Conservation (phyloP, 495 filamentous ascomycete genomes). For the Tuber indicum region DNA sequence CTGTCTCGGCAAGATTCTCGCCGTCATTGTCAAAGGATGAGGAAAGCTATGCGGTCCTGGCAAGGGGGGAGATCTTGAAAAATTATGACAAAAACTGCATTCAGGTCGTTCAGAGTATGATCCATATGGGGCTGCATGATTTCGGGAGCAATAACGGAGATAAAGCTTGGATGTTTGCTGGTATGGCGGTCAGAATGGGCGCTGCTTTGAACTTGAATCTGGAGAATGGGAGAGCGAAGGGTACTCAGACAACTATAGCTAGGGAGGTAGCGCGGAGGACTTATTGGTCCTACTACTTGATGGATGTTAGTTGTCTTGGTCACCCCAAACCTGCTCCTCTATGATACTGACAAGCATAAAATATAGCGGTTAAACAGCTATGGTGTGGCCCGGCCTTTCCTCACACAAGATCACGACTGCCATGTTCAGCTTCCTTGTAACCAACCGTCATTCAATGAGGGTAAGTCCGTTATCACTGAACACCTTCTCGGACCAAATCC, state of each 20-base stretch:
- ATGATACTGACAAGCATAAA: conserved; percentile 11
- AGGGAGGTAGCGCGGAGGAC: conserved; percentile 38
- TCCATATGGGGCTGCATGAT: conserved; percentile 42
- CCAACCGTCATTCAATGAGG: conserved; percentile 38
- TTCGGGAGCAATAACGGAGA: conserved; percentile 40
- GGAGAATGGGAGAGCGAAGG: conserved; percentile 38
- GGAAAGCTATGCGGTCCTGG: conserved; percentile 24
- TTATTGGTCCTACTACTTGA: conserved; percentile 42
- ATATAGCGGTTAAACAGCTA: conserved; percentile 41
- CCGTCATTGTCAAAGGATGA: conserved; percentile 10
- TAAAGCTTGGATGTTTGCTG: conserved; percentile 43
- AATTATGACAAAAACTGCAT: conserved; percentile 38
- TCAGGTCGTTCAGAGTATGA: conserved; percentile 40
- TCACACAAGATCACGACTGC: conserved; percentile 42
- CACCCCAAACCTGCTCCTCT: background rate
- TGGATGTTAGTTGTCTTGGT: conserved; percentile 38
- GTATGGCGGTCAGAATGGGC: conserved; percentile 42
- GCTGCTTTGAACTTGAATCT: conserved; percentile 41
- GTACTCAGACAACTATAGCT: conserved; percentile 24
- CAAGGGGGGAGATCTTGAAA: conserved; percentile 34
- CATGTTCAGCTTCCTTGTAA: conserved; percentile 42
- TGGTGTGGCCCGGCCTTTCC: conserved; percentile 41
- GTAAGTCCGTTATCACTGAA: conserved; percentile 35
- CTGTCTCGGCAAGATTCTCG: conserved; percentile 40
- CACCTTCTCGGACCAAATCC: conserved; percentile 39